Evolutionary conservation across 345 rosid species (phyloP).

Genomic region (Salix arbutifolia): DNA sequence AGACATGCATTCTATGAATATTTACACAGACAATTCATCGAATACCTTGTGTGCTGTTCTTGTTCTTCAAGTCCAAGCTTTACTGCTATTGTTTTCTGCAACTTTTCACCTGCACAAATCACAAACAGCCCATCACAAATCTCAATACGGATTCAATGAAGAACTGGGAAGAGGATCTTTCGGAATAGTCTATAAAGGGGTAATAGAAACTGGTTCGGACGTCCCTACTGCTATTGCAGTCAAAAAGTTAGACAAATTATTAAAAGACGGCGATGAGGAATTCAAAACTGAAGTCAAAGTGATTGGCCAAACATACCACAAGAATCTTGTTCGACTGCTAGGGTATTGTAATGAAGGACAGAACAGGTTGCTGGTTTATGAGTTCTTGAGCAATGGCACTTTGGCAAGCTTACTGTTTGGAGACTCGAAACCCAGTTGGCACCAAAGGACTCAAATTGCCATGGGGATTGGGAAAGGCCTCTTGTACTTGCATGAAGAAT

Average conservation of each 20-base stretch:
- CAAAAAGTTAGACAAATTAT: constrained; percentile 21
- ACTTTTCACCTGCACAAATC: too few relatives aligned
- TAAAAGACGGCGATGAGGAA: constrained; percentile 18
- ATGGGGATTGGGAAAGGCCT: constrained; percentile 33
- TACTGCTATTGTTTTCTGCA: too few relatives aligned
- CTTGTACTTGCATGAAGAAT: constrained; percentile 36
- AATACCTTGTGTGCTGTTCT: too few relatives aligned
- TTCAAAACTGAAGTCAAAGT: constrained; percentile 33
- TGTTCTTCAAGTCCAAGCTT: too few relatives aligned
- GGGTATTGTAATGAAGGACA: constrained; percentile 38
- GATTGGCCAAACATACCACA: constrained; percentile 40
- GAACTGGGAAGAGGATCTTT: constrained; percentile 30
- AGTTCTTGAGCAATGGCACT: constrained; percentile 32
- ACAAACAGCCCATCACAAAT: too few relatives aligned
- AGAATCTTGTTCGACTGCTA: constrained; percentile 33
- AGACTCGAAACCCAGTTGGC: constrained; percentile 23
- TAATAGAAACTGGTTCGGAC: neutral
- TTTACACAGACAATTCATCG: too few relatives aligned
- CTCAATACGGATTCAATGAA: constrained; percentile 27
- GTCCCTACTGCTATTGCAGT: constrained; percentile 19
- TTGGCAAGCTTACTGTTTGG: constrained; percentile 25
- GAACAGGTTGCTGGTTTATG: constrained; percentile 34
- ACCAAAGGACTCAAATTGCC: constrained; percentile 29
- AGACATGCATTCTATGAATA: too few relatives aligned
- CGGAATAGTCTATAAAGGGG: constrained; percentile 36